phyloP scores from a whole-genome alignment of 139 green algal genomes.

The Coelastrella sp. region DNA sequence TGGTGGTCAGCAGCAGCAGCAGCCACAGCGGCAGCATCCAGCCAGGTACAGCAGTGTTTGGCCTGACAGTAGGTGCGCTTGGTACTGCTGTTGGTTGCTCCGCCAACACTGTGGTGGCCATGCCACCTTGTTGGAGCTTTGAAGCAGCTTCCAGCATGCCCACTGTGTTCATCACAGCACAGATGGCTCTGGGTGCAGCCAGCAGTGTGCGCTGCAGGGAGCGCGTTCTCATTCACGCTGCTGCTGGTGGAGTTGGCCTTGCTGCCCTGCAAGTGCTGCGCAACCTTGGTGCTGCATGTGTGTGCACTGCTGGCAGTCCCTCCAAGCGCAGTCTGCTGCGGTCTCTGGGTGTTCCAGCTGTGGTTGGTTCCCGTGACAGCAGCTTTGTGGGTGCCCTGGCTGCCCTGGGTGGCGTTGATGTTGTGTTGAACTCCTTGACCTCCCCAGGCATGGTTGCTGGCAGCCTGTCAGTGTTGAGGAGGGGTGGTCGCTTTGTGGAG shows the following conservation, averaged over 20 bases:
- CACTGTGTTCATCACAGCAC: slow-evolving; percentile 87
- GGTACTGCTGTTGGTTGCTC: slow-evolving; percentile 70
- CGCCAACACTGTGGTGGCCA: slow-evolving; percentile 63
- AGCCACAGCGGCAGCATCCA: background rate
- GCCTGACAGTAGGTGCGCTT: slow-evolving; percentile 79
- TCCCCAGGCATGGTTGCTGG: slow-evolving; percentile 83
- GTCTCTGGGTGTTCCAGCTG: slow-evolving; percentile 58
- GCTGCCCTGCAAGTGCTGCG: slow-evolving; percentile 74
- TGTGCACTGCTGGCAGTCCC: slow-evolving; percentile 78
- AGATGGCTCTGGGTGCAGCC: slow-evolving; percentile 66
- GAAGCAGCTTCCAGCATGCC: slow-evolving; percentile 81
- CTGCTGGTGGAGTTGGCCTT: slow-evolving; percentile 84
- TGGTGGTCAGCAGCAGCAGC: slow-evolving; percentile 57
- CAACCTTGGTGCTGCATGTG: slow-evolving; percentile 46
- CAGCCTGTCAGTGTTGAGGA: slow-evolving; percentile 66
- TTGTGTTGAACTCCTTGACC: slow-evolving; percentile 89
- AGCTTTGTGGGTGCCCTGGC: slow-evolving; percentile 71
- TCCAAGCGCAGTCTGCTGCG: slow-evolving; percentile 82
- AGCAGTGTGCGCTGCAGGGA: slow-evolving; percentile 48
- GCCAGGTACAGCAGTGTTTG: slow-evolving; percentile 79
- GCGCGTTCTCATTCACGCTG: slow-evolving; percentile 78
- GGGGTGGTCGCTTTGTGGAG: slow-evolving; percentile 80
- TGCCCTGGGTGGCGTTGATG: slow-evolving; percentile 55
- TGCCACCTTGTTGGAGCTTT: slow-evolving; percentile 76
- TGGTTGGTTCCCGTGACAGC: slow-evolving; percentile 74